Evolutionary conservation across 83 land plant species (phyloP).

Genomic region (Isoetes engelmannii): DNA sequence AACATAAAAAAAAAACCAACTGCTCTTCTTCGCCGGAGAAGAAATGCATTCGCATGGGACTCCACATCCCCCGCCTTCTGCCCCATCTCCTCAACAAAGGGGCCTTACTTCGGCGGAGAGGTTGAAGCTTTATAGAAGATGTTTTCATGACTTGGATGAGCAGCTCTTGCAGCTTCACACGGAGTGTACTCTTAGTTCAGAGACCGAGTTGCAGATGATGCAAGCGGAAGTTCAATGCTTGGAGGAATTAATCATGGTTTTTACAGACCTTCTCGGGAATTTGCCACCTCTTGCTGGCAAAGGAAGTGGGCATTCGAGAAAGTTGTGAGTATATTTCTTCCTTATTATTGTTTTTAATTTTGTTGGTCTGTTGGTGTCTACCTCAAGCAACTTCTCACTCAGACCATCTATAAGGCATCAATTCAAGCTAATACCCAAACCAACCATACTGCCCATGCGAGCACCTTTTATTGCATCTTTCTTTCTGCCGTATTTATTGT

Average conservation of each 20-base stretch:
- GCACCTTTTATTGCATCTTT: no score
- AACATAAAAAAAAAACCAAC: no score
- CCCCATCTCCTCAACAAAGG: no score
- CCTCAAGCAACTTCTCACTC: neutral
- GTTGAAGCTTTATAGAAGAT: constrained; percentile 24
- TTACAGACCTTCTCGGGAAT: constrained; percentile 20
- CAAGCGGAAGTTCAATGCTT: constrained; percentile 27
- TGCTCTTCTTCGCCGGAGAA: no score
- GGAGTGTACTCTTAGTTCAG: neutral
- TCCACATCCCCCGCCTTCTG: no score
- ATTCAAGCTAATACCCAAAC: neutral
- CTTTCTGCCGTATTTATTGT: no score
- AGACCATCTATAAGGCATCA: neutral
- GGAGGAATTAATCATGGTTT: constrained; percentile 33
- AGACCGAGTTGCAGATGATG: constrained; percentile 12
- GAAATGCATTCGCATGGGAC: no score
- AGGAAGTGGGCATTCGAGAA: neutral
- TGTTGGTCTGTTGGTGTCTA: neutral
- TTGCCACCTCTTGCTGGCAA: neutral
- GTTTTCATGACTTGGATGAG: constrained; percentile 35
- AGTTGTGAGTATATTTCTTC: neutral
- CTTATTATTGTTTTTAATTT: neutral
- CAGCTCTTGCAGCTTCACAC: constrained; percentile 22
- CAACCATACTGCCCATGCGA: neutral
- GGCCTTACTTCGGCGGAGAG: constrained; percentile 3